Base-by-base conservation (phyloP, 306 rosid genomes). In the Malus orientalis region DNA sequence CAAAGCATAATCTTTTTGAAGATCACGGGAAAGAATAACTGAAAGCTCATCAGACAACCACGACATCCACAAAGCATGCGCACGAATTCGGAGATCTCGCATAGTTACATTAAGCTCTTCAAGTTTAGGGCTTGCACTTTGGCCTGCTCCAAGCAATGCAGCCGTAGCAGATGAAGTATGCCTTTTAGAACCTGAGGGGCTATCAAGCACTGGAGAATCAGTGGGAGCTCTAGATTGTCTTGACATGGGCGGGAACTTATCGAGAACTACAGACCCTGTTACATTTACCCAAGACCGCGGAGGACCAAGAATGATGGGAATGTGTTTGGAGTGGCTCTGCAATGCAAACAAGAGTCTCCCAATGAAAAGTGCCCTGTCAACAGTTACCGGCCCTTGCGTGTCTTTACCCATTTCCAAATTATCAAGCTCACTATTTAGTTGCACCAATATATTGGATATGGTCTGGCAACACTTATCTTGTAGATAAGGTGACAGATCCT, bases 311-410 rank as follows among this genome's bases (percentile, higher is more conserved):
- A 95, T 76, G 78, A 92, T 83, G 36, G 96, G 93, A 70, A 95
- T 88, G 81, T 95, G 97, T 76, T 80, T 91, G 66, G 95, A 92
- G 88, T 95, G 97, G 82, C 81, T 85, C 76, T 85, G 97, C 79
- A 95, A 89, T 67, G 99, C 96, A 88, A 90, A 95, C 90, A 95
- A 77, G 66, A 92, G 85, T 67, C 98, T 88, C 73, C 99, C 99
- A 74, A 89, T 87, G 88, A 95, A 95, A 82, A 95, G 96, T 62
- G 97, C 87, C 75, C 89, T 84, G 79, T 95, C 93, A 81, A 95
- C 83, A 54, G 84, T 84, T 76, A 84, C 55, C 38, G 18, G 86
- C 53, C 54, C 74, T 5, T 85, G 87, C 72, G 71, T 81, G 84
- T 81, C 81, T 63, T 82, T 73, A 49, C 82, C 73, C 23, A 73